Base-by-base conservation (phyloP, 805 yeast genomes). In the Candida silvicultrix region DNA sequence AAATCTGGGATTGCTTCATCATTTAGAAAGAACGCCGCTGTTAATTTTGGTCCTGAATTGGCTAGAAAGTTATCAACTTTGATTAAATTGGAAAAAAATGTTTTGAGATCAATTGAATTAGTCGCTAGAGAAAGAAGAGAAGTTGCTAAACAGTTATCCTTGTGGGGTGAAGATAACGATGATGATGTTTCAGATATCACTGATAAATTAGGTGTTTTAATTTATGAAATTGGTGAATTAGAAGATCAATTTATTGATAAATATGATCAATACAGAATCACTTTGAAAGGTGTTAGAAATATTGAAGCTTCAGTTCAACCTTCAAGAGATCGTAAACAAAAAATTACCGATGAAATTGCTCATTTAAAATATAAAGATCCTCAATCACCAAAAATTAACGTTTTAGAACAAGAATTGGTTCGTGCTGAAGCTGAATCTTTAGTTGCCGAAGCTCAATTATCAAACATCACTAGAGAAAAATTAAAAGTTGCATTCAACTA, bases 401-500 rank as follows among this genome's bases (percentile, higher is more conserved):
- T 90, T 45, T 81, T 92, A 68, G 99, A 92, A 78, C 98, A 94
- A 75, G 98, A 94, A 74, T 80, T 94, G 67, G 98, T 94, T 57
- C 84, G 99, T 72, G 97, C 98, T 44, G 99, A 92, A 77, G 98
- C 98, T 56, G 98, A 94, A 75, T 89, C 97, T 43, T 81, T 92
- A 60, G 99, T 92, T 61, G 99, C 99, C 49, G 99, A 92, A 77
- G 98, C 98, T 49, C 99, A 92, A 77, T 81, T 92, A 66, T 88
- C 97, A 53, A 92, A 92, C 76, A 92, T 94, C 71, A 92, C 98
- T 60, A 87, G 99, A 72, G 97, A 90, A 74, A 90, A 90, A 77
- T 78, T 92, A 67, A 94, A 94, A 84, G 94, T 96, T 56, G 95
- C 97, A 45, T 94, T 87, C 79, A 83, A 86, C 75, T 90, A 92